These are phyloP conservation scores for Podosphaera leucotricha DNA, from an alignment of 2,329 filamentous ascomycete genomes.

Conservation along the genomic window DNA sequence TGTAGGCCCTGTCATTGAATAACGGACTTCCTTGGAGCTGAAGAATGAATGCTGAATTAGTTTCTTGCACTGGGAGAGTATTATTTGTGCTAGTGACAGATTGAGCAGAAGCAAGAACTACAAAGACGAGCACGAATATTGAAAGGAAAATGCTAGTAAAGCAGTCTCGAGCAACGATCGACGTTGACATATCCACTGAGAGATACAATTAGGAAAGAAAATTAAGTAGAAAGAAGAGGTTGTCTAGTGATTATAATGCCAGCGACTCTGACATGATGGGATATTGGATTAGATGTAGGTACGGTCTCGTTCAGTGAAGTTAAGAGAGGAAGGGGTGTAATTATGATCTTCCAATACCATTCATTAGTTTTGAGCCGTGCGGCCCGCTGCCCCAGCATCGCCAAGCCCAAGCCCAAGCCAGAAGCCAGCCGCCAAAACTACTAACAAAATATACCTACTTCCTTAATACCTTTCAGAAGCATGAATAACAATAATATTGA, in stretches of 20 bases:
- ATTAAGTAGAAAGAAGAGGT: not conserved
- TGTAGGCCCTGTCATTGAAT: constrained; percentile 4
- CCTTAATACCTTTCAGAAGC: no score
- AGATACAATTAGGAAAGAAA: constrained; percentile 1
- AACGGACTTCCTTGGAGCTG: not conserved
- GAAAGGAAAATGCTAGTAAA: not conserved
- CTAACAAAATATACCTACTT: no score
- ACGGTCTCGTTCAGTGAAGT: no score
- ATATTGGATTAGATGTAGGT: no score
- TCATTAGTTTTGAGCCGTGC: no score
- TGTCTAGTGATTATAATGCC: not conserved
- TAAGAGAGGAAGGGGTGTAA: not conserved
- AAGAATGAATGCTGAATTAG: not conserved
- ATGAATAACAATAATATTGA: no score
- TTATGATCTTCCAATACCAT: constrained; percentile 2
- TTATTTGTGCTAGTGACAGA: constrained; percentile 10
- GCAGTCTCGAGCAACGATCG: constrained; percentile 10
- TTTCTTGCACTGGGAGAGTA: constrained; percentile 7
- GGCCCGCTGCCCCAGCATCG: no score
- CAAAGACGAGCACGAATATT: constrained; percentile 5
- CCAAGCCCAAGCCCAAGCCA: no score
- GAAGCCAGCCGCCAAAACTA: no score
- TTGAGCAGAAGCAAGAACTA: constrained; percentile 8
- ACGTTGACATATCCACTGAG: constrained; percentile 9
- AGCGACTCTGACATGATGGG: not conserved